Percentiles rank a stretch among this genome's conserved stretches.
Evolutionary conservation across 352 stramenopile species (phyloP).

Genomic region (Phytophthora quininea): DNA sequence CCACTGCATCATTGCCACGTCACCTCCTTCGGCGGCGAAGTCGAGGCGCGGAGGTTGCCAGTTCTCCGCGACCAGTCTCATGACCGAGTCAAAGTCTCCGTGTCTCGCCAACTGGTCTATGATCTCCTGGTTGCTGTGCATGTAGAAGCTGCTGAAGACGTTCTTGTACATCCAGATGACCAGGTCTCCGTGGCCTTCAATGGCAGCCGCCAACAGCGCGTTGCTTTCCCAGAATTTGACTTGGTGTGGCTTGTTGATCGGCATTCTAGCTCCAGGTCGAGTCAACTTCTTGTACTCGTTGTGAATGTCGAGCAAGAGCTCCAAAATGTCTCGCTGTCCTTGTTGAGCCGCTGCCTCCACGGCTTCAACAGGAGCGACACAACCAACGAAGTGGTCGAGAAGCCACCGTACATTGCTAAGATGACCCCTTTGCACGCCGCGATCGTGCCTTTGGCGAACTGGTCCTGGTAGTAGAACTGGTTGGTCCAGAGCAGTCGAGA

Average conservation of each 20-base stretch:
- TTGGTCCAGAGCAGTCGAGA: slow-evolving; percentile 32
- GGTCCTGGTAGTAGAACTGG: slow-evolving; percentile 31
- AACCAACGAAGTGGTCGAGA: slow-evolving; percentile 12
- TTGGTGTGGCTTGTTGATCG: slow-evolving; percentile 22
- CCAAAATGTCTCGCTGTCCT: too few relatives aligned
- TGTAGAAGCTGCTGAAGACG: slow-evolving; percentile 27
- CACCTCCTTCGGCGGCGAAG: slow-evolving; percentile 30
- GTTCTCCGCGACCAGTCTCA: slow-evolving; percentile 9
- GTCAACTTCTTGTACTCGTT: slow-evolving; percentile 19
- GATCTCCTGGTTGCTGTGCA: slow-evolving; percentile 30
- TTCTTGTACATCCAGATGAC: slow-evolving; percentile 31
- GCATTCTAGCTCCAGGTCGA: slow-evolving; percentile 7
- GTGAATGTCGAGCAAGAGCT: slow-evolving; percentile 4
- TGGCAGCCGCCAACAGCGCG: slow-evolving; percentile 23
- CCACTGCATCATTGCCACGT: slow-evolving; percentile 28
- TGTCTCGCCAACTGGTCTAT: slow-evolving; percentile 27
- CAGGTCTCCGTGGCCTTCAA: slow-evolving; percentile 24
- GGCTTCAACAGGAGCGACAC: neutral
- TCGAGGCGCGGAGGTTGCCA: slow-evolving; percentile 28
- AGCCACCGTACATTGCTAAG: slow-evolving; percentile 25
- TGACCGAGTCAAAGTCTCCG: slow-evolving; percentile 16
- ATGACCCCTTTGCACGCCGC: slow-evolving; percentile 25
- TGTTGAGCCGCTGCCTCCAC: too few relatives aligned
- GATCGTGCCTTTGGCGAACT: slow-evolving; percentile 24
- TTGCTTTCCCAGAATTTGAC: slow-evolving; percentile 40